phyloP scores from a whole-genome alignment of 176 grass and related monocot species.

The Tillandsia leiboldiana region DNA sequence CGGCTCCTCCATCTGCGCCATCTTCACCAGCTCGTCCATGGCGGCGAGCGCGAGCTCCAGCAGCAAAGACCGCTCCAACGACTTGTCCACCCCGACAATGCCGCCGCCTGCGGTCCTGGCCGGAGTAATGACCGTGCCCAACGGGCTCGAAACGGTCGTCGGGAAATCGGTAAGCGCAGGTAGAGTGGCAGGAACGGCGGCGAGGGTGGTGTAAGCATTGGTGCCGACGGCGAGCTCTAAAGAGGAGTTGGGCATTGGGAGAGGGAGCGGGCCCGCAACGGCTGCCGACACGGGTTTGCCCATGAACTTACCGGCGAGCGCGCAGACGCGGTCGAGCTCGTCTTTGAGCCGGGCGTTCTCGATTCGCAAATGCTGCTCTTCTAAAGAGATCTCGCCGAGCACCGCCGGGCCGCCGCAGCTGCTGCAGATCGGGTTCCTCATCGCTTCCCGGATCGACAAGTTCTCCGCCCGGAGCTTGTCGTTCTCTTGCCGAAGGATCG shows the following conservation, averaged over 20 bases:
- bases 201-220: slow-evolving; percentile 10
- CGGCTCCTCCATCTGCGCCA: slow-evolving; percentile 64
- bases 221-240: slow-evolving; percentile 51
- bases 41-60: slow-evolving; percentile 58
- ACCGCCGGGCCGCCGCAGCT: slow-evolving; percentile 38
- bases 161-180: slow-evolving; percentile 36
- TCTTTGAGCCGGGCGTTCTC: slow-evolving; percentile 75
- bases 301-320: slow-evolving; percentile 48
- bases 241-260: slow-evolving; percentile 25
- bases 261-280: slow-evolving; percentile 7
- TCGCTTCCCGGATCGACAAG: slow-evolving; percentile 39
- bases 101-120: slow-evolving; percentile 16
- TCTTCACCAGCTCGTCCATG: slow-evolving; percentile 81
- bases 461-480: slow-evolving; percentile 79
- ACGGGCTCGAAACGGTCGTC: slow-evolving; percentile 21
- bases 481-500: slow-evolving; percentile 59
- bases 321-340: slow-evolving; percentile 62
- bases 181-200: slow-evolving; percentile 12
- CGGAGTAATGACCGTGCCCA: slow-evolving; percentile 40
- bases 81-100: slow-evolving; percentile 22
- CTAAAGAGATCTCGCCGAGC: slow-evolving; percentile 39
- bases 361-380: slow-evolving; percentile 56
- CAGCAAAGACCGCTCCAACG: slow-evolving; percentile 42
- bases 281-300: slow-evolving; percentile 38
- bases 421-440: slow-evolving; percentile 38